Conservation (phyloP, 2,329 filamentous ascomycete genomes). For the Penicillium paneum region DNA sequence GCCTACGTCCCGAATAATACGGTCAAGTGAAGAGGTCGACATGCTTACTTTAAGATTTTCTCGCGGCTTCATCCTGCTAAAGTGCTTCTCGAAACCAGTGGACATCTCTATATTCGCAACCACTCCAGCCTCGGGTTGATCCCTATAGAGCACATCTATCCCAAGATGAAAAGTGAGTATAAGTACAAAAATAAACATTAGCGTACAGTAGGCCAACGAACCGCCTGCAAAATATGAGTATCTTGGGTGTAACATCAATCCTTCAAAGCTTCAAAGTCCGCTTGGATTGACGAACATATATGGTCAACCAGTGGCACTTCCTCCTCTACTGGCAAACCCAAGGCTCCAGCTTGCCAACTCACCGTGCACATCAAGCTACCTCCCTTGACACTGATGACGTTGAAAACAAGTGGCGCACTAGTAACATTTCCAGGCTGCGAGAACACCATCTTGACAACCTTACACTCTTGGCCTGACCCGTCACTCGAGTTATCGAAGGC, state of each 20-base stretch:
- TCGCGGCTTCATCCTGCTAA: too few species aligned
- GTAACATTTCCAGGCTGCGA: conserved; percentile 44
- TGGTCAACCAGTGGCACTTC: conserved; percentile 13
- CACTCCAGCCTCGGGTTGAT: too few species aligned
- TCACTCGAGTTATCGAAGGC: conserved; percentile 36
- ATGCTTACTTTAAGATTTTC: too few species aligned
- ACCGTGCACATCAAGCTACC: conserved; percentile 40
- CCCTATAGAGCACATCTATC: too few species aligned
- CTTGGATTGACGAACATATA: conserved; percentile 14
- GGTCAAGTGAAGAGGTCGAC: too few species aligned
- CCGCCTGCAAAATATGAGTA: too few species aligned
- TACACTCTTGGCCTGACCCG: not conserved
- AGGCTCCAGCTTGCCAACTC: conserved; percentile 45
- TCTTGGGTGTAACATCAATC: not conserved
- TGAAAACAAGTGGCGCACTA: conserved; percentile 42
- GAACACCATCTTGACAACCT: conserved; percentile 43
- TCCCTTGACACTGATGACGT: conserved; percentile 40
- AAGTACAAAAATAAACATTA: too few species aligned
- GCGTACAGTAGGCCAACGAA: too few species aligned
- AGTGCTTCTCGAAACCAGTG: too few species aligned
- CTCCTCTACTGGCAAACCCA: conserved; percentile 38
- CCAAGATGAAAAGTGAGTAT: too few species aligned
- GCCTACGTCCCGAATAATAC: too few species aligned
- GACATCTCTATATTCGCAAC: too few species aligned
- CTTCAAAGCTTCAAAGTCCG: conserved; percentile 7